Evolutionary conservation across 1,284 basidiomycete species (phyloP), one percentile per base, ranked within the genome.

Genomic region (Ganoderma sinense): DNA sequence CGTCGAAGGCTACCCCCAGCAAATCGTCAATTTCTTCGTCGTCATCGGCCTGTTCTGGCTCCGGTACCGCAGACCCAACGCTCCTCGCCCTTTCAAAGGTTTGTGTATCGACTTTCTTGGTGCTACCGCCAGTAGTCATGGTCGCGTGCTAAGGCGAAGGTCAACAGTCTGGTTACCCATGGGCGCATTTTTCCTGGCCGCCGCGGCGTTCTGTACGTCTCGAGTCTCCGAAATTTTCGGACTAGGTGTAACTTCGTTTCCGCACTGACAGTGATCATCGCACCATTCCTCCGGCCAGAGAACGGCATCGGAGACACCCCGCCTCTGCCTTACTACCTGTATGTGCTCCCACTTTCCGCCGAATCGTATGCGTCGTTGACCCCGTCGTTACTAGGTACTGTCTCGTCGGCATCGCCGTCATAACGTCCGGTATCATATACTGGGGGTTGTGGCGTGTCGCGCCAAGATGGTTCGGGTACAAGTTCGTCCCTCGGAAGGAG

Each of bases 261-360:
- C 26, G 1, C 40, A 89, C 87, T 91, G 51, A 78, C 41, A 89
- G 88, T 90, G 51, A 78, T 90, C 13, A 74, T 90, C 29, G 84
- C 84, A 1, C 89, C 89, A 0, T 91, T 87, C 81, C 68, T 91
- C 4, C 85, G 76, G 31, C 89, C 90, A 3, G 79, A 84, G 0
- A 86, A 87, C 69, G 82, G 83, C 5, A 81, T 87, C 0, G 89
- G 89, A 10, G 88, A 90, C 71, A 88, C 88, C 0, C 88, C 88
- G 2, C 88, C 88, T 8, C 75, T 90, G 45, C 87, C 89, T 2
- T 89, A 89, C 72, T 90, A 89, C 74, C 75, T 90, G 82, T 89
- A 68, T 33, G 84, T 41, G 29, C 4, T 4, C 31, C 26, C n/a
- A 14, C 26, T 18, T 10, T 29, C 23, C 16, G 31, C 26, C 23